These are phyloP conservation scores for Kalmusia sp. DNA, from an alignment of 2,329 filamentous ascomycete species.

Conservation along the genomic window DNA sequence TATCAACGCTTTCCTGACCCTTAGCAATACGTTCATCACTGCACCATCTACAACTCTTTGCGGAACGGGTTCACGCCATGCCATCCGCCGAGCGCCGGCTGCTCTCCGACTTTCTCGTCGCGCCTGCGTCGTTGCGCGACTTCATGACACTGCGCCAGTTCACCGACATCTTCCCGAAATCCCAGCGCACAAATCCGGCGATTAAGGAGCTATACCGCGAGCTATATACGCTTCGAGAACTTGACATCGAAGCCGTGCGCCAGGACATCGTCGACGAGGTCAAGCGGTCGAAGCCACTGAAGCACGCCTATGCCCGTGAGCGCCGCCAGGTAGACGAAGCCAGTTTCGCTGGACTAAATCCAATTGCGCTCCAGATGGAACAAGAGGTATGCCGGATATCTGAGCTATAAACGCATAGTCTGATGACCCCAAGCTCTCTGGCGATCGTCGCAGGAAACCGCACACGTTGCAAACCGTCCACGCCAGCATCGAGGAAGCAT, in stretches of 20 bases:
- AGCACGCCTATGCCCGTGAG: conserved; percentile 63
- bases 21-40: background rate
- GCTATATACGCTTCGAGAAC: conserved; percentile 75
- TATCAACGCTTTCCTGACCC: background rate
- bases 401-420: no score
- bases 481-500: conserved; percentile 72
- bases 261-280: conserved; percentile 71
- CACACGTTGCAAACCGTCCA: conserved; percentile 72
- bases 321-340: conserved; percentile 62
- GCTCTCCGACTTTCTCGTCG: conserved; percentile 78
- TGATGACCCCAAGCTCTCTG: conserved; percentile 62
- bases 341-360: conserved; percentile 58
- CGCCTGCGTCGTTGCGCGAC: conserved; percentile 75
- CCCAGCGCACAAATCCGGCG: conserved; percentile 69
- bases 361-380: conserved; percentile 68
- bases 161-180: conserved; percentile 75
- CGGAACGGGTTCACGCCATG: conserved; percentile 56
- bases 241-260: conserved; percentile 71
- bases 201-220: conserved; percentile 78
- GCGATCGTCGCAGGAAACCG: conserved; percentile 49
- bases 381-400: conserved; percentile 41
- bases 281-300: conserved; percentile 65
- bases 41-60: background rate
- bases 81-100: conserved; percentile 77
- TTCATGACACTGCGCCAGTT: conserved; percentile 79